These are phyloP conservation scores for Apostasia shenzhenica DNA, from an alignment of 106 monocot species.

Conservation along the genomic window DNA sequence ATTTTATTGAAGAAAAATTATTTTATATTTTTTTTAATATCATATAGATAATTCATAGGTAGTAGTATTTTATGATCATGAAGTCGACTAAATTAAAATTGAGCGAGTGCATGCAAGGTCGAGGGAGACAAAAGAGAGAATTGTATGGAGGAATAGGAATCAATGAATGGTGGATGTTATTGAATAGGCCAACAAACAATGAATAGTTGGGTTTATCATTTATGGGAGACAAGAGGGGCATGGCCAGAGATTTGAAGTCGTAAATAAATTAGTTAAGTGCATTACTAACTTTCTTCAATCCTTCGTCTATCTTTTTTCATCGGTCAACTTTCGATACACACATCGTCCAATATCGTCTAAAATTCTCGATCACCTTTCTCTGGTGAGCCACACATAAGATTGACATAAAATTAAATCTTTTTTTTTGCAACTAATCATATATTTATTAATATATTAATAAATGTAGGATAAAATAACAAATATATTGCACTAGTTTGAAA, in stretches of 20 bases:
- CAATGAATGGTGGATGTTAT: background rate
- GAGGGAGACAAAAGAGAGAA: background rate
- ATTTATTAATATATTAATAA: background rate
- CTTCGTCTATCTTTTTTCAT: background rate
- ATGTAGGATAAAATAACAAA: background rate
- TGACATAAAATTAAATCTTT: too few relatives aligned
- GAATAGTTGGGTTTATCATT: background rate
- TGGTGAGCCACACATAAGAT: background rate
- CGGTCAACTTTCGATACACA: background rate
- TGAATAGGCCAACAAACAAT: background rate
- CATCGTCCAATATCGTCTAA: background rate
- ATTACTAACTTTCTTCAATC: constrained; percentile 1
- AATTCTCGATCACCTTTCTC: too few relatives aligned
- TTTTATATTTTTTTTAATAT: too few relatives aligned
- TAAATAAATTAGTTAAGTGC: too few relatives aligned
- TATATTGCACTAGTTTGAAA: background rate
- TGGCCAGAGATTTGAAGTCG: background rate
- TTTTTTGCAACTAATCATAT: too few relatives aligned
- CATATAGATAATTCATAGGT: too few relatives aligned
- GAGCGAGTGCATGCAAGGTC: background rate
- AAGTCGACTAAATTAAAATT: background rate
- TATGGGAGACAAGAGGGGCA: background rate
- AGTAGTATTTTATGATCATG: too few relatives aligned
- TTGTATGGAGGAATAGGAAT: background rate
- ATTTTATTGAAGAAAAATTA: too few relatives aligned